These are phyloP conservation scores for Dittrichia graveolens DNA, from an alignment of 129 eudicot species.

Conservation along the genomic window DNA sequence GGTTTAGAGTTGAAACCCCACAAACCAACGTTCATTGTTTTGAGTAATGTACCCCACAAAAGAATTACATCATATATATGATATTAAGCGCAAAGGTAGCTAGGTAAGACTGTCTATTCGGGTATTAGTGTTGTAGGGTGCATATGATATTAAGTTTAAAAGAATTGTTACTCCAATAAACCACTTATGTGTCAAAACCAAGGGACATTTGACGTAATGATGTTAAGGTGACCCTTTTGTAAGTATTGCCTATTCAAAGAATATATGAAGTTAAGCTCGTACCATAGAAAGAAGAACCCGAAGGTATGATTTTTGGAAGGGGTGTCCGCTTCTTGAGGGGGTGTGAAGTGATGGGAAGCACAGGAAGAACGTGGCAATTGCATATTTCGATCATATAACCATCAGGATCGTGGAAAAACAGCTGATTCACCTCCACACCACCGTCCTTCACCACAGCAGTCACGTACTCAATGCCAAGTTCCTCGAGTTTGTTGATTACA, in stretches of 20 bases:
- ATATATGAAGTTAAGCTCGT: neutral
- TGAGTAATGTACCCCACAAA: too few relatives aligned
- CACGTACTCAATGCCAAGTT: constrained; percentile 52
- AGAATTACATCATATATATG: too few relatives aligned
- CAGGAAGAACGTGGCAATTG: constrained; percentile 73
- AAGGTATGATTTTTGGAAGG: constrained; percentile 3
- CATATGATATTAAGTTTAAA: neutral
- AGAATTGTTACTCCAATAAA: neutral
- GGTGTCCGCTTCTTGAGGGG: constrained; percentile 41
- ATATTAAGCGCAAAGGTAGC: too few relatives aligned
- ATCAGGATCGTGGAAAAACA: constrained; percentile 82
- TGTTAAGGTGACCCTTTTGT: too few relatives aligned
- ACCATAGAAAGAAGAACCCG: constrained; percentile 38
- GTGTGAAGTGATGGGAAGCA: constrained; percentile 64
- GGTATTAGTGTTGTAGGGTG: too few relatives aligned
- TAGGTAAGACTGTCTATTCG: too few relatives aligned
- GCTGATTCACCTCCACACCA: constrained; percentile 67
- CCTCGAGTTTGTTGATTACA: constrained; percentile 48
- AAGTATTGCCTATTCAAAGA: too few relatives aligned
- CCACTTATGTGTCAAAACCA: neutral
- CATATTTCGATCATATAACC: constrained; percentile 86
- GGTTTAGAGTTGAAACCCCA: too few relatives aligned
- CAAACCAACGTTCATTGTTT: too few relatives aligned
- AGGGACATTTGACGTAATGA: too few relatives aligned
- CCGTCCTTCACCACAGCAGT: constrained; percentile 69